Conservation (phyloP, 78 protist genomes). For the Dictyostelium capitatum region DNA sequence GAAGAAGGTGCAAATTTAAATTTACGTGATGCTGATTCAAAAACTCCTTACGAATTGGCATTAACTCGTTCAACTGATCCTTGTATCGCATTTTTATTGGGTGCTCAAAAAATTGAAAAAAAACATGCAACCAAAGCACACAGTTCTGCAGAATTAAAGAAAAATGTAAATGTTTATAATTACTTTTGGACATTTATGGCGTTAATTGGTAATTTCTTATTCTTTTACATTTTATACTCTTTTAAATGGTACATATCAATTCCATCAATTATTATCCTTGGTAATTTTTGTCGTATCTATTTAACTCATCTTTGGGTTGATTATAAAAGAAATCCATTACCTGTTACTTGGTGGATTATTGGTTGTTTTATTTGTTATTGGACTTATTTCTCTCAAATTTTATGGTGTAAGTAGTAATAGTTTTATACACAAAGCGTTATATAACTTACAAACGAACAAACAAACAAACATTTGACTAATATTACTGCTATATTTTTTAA, state of each 20-base stretch:
- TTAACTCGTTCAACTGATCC: constrained; percentile 61
- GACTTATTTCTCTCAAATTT: constrained; percentile 42
- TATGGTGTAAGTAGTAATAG: constrained; percentile 12
- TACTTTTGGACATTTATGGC: constrained; percentile 47
- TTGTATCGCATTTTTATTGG: constrained; percentile 9
- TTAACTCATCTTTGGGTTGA: constrained; percentile 30
- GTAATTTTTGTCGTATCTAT: constrained; percentile 20
- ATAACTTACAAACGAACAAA: too few relatives aligned
- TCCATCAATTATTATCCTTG: constrained; percentile 15
- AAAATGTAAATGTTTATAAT: constrained; percentile 2
- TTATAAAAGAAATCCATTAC: constrained; percentile 28
- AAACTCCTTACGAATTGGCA: constrained; percentile 51
- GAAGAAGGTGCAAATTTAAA: constrained; percentile 53
- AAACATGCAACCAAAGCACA: not conserved
- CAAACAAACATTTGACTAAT: too few relatives aligned
- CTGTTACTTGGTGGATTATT: constrained; percentile 71
- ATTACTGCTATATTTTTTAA: too few relatives aligned
- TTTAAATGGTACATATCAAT: constrained; percentile 1
- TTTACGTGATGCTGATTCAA: constrained; percentile 29
- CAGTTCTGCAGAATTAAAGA: not conserved
- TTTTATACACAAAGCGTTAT: not conserved
- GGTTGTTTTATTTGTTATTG: constrained; percentile 69
- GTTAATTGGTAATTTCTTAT: constrained; percentile 26
- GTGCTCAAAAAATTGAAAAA: not conserved
- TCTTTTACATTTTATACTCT: constrained; percentile 25